A percentile compares a stretch with the other conserved stretches of the same genome.
Conservation (phyloP, 257 asterid species). For the Voacanga thouarsii region DNA sequence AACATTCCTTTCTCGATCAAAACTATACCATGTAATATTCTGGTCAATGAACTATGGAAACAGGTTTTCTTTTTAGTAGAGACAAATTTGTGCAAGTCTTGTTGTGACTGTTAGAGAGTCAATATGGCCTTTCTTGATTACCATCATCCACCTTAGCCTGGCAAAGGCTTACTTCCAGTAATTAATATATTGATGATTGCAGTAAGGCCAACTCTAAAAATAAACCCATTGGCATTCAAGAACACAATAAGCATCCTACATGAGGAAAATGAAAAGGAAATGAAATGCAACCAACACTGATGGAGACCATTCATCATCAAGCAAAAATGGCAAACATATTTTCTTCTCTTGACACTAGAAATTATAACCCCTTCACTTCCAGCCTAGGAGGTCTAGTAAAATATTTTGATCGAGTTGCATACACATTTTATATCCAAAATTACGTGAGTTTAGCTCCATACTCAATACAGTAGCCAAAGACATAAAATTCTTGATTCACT, state of each 20-base stretch:
- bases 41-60: neutral
- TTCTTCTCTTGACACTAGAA: neutral
- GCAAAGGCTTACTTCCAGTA: neutral
- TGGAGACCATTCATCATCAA: neutral
- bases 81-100: neutral
- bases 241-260: neutral
- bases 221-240: neutral
- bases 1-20: neutral
- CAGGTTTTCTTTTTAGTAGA: neutral
- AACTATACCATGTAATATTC: neutral
- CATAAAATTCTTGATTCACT: neutral
- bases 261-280: neutral
- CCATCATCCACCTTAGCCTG: neutral
- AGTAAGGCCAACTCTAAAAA: neutral
- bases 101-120: neutral
- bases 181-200: neutral
- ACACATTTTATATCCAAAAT: neutral
- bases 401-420: neutral
- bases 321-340: neutral
- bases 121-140: neutral
- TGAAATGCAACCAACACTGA: neutral
- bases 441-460: neutral
- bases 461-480: neutral
- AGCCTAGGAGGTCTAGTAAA: neutral
- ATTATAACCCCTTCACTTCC: neutral